phyloP scores from a whole-genome alignment of 1,284 basidiomycete species.

The Vanrija sp. region DNA sequence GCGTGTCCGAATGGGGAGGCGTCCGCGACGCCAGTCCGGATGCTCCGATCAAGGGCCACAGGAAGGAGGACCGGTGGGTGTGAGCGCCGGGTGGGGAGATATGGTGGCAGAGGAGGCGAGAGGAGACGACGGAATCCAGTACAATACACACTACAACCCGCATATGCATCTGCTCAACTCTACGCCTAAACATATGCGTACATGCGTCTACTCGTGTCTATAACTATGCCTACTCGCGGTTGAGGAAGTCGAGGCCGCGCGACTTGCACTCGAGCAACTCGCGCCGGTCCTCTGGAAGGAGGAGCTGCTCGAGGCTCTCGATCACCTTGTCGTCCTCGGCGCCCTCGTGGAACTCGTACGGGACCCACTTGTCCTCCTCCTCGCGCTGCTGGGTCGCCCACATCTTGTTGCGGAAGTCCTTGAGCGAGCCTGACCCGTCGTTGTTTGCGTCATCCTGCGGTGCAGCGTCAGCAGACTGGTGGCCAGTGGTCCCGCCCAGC shows the following conservation, averaged over 20 bases:
- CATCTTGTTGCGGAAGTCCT: constrained; percentile 48
- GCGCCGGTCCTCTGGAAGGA: constrained; percentile 32
- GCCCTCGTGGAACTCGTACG: constrained; percentile 40
- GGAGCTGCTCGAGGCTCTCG: constrained; percentile 28
- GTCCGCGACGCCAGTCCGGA: constrained; percentile 57
- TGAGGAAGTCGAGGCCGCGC: constrained; percentile 39
- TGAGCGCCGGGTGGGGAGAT: constrained; percentile 2
- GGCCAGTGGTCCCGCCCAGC: not conserved
- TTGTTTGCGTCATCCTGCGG: constrained; percentile 36
- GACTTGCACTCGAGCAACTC: constrained; percentile 35
- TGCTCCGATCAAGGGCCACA: constrained; percentile 39
- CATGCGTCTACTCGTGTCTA: not conserved
- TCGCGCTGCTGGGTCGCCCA: constrained; percentile 37
- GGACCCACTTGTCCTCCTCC: constrained; percentile 43
- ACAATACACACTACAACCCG: too few species aligned
- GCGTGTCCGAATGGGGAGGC: constrained; percentile 85
- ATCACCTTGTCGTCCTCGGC: constrained; percentile 29
- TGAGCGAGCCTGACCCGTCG: constrained; percentile 45
- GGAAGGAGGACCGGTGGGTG: constrained; percentile 45
- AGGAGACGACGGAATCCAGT: not conserved
- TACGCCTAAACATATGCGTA: not conserved
- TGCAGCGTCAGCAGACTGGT: not conserved
- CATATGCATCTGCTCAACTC: too few species aligned
- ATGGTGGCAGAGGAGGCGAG: too few species aligned
- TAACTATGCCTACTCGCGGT: constrained; percentile 8